phyloP scores from a whole-genome alignment of 2,329 filamentous ascomycete genomes.

The Arthrobotrys megalospora region DNA sequence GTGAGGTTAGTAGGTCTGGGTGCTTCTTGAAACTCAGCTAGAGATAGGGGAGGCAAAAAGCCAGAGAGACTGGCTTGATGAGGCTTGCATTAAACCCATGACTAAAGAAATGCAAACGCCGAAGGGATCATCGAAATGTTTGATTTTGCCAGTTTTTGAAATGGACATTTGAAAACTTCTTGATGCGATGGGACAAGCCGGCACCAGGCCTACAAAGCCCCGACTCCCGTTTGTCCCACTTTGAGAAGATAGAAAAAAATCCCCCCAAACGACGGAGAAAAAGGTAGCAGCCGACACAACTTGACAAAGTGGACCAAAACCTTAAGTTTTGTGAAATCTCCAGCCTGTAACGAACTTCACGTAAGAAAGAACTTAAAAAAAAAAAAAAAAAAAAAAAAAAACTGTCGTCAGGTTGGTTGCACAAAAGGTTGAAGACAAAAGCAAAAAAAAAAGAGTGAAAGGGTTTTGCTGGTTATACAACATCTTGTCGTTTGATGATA shows the following conservation, averaged over 20 bases:
- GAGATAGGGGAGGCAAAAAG: neutral
- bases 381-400: neutral
- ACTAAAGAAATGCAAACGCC: neutral
- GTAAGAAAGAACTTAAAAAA: neutral
- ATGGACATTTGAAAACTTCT: neutral
- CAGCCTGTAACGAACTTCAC: conserved; percentile 10
- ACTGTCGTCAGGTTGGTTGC: conserved; percentile 21
- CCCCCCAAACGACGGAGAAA: neutral
- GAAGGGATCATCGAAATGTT: neutral
- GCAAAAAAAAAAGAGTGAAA: neutral
- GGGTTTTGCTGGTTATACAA: conserved; percentile 26
- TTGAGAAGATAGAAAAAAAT: neutral
- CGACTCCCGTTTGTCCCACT: conserved; percentile 1
- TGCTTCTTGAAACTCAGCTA: conserved; percentile 11
- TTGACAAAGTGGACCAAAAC: conserved; percentile 3
- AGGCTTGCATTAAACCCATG: conserved; percentile 19
- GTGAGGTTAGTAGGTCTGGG: neutral
- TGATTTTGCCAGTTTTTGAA: neutral
- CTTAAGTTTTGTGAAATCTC: conserved; percentile 16
- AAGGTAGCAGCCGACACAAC: neutral
- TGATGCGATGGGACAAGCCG: neutral
- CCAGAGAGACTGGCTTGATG: neutral
- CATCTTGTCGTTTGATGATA: conserved; percentile 19
- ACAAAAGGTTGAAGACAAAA: conserved; percentile 7
- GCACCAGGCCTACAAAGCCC: conserved; percentile 3